Conservation (phyloP, 257 asterid species). For the Penstemon newberryi region DNA sequence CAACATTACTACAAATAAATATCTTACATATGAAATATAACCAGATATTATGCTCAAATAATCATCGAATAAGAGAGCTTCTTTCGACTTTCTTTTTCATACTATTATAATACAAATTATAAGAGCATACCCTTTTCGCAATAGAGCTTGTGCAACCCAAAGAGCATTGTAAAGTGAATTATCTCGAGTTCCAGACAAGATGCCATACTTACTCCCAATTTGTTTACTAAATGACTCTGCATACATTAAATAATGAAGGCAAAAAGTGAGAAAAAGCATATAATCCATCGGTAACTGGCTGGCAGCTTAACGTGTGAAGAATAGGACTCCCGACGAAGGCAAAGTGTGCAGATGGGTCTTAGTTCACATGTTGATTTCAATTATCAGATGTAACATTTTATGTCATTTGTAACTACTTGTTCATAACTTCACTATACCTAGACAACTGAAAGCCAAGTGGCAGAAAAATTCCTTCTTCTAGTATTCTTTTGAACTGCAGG, state of each 20-base stretch:
- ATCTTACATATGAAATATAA: slow-evolving; percentile 15
- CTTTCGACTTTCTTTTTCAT: slow-evolving; percentile 4
- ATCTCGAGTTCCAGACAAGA: slow-evolving; percentile 82
- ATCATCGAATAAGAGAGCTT: slow-evolving; percentile 20
- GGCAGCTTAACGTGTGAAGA: slow-evolving; percentile 1
- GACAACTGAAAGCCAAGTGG: background rate
- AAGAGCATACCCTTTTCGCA: slow-evolving; percentile 80
- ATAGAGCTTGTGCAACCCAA: slow-evolving; percentile 94
- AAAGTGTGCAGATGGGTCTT: background rate
- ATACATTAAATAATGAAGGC: slow-evolving; percentile 24
- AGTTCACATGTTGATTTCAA: background rate
- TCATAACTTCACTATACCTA: background rate
- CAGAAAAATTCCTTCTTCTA: background rate
- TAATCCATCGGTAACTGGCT: background rate
- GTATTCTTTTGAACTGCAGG: background rate
- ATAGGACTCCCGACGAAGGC: slow-evolving; percentile 4
- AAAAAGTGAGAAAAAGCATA: slow-evolving; percentile 24
- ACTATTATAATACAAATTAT: slow-evolving; percentile 11
- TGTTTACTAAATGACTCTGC: slow-evolving; percentile 73
- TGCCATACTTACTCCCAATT: slow-evolving; percentile 85
- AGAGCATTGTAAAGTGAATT: slow-evolving; percentile 93
- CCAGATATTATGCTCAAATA: slow-evolving; percentile 16
- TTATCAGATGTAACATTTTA: background rate
- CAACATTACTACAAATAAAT: slow-evolving; percentile 20
- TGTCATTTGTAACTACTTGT: background rate